phyloP scores from a whole-genome alignment of 805 yeast species.

The Teunomyces stri region DNA sequence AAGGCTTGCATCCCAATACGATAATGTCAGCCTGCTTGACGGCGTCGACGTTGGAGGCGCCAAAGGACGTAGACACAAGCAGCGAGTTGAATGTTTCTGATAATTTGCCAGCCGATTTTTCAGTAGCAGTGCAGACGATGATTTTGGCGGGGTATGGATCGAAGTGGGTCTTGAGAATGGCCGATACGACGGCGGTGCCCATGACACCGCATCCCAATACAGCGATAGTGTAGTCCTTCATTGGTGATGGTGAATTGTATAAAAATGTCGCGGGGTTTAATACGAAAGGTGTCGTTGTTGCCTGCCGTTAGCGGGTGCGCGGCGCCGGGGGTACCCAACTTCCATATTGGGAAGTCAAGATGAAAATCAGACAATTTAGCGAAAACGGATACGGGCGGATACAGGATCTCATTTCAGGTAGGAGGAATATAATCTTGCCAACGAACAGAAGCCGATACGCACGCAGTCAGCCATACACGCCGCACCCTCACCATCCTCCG shows the following conservation, averaged over 20 bases:
- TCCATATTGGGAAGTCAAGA: neutral
- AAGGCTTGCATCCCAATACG: conserved; percentile 88
- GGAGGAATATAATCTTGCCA: too few relatives aligned
- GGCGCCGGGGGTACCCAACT: neutral
- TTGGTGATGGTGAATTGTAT: neutral
- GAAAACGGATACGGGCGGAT: neutral
- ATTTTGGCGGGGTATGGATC: conserved; percentile 65
- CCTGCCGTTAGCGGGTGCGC: conserved; percentile 5
- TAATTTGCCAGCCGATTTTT: conserved; percentile 45
- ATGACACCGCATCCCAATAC: conserved; percentile 93
- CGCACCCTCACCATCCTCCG: neutral
- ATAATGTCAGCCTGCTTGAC: conserved; percentile 66
- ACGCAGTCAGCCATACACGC: neutral
- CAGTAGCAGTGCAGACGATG: conserved; percentile 71
- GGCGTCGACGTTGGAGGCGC: conserved; percentile 51
- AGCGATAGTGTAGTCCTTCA: conserved; percentile 56
- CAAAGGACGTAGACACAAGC: conserved; percentile 50
- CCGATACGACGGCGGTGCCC: conserved; percentile 90
- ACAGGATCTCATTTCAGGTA: neutral
- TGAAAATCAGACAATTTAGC: neutral
- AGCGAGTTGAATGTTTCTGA: conserved; percentile 36
- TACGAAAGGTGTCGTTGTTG: neutral
- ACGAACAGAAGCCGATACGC: too few relatives aligned
- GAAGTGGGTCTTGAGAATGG: conserved; percentile 54
- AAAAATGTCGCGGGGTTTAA: neutral